These are phyloP conservation scores for Penicillium italicum DNA, from an alignment of 2,329 filamentous ascomycete species.

Conservation along the genomic window DNA sequence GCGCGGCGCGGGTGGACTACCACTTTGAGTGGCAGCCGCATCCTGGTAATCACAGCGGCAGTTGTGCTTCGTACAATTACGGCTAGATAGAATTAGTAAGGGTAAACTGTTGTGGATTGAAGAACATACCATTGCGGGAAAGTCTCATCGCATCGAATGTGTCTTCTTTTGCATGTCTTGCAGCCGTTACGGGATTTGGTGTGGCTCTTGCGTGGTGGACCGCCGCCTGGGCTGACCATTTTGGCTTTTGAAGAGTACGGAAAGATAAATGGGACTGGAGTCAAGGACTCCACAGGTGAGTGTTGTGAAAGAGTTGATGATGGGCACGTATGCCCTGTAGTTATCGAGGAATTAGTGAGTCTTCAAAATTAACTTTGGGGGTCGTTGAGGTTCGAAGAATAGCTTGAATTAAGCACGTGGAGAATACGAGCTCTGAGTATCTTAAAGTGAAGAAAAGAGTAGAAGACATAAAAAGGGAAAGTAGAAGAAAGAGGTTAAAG, in stretches of 20 bases:
- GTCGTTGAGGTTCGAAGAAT: slow-evolving; percentile 1
- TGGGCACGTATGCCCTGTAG: slow-evolving; percentile 1
- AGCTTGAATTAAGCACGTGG: slow-evolving; percentile 18
- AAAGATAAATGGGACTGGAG: not conserved
- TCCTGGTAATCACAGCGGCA: slow-evolving; percentile 98
- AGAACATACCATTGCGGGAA: slow-evolving; percentile 86
- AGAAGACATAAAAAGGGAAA: not conserved
- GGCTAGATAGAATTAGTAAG: slow-evolving; percentile 52
- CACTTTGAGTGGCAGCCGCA: slow-evolving; percentile 57
- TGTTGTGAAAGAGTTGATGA: not conserved
- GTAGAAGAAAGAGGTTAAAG: not conserved
- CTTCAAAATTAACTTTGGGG: slow-evolving; percentile 13
- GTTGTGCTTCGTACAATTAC: slow-evolving; percentile 98
- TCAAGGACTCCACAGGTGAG: not conserved
- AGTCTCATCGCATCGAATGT: slow-evolving; percentile 96
- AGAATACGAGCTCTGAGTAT: slow-evolving; percentile 15
- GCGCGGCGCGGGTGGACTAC: slow-evolving; percentile 50
- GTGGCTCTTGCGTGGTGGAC: slow-evolving; percentile 85
- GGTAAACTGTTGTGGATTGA: slow-evolving; percentile 17
- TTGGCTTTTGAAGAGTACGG: slow-evolving; percentile 9
- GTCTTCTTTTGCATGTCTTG: slow-evolving; percentile 94
- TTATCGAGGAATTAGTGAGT: not conserved
- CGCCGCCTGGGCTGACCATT: slow-evolving; percentile 93
- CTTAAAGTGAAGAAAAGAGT: not conserved
- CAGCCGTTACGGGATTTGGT: slow-evolving; percentile 99